phyloP scores from a whole-genome alignment of 441 rosid genomes.

The Capsella rubella region DNA sequence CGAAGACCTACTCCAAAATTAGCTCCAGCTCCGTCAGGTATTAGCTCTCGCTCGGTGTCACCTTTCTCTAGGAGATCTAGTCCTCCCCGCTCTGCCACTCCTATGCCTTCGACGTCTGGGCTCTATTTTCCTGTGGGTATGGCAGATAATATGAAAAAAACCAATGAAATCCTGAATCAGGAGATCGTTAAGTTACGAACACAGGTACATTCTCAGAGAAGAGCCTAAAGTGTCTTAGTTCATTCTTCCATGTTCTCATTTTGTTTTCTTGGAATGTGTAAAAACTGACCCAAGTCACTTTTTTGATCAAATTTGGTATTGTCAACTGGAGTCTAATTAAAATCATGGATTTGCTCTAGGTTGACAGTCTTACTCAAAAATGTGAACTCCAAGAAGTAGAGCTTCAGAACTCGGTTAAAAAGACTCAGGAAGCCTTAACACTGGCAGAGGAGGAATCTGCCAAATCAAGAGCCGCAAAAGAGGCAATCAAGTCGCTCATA shows the following conservation, averaged over 20 bases:
- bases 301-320: neutral
- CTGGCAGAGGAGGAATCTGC: conserved; percentile 89
- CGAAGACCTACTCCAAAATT: conserved; percentile 77
- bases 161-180: conserved; percentile 89
- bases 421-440: conserved; percentile 82
- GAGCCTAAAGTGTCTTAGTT: conserved; percentile 13
- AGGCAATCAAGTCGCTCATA: conserved; percentile 90
- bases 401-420: conserved; percentile 83
- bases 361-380: conserved; percentile 79
- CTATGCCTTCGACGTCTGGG: conserved; percentile 91
- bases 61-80: conserved; percentile 97
- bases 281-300: neutral
- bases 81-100: conserved; percentile 96
- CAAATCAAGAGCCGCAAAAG: conserved; percentile 93
- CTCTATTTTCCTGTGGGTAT: conserved; percentile 89
- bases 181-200: conserved; percentile 83
- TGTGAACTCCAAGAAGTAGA: conserved; percentile 88
- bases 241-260: neutral
- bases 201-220: conserved; percentile 60
- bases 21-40: conserved; percentile 73
- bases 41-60: conserved; percentile 93
- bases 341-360: conserved; percentile 59
- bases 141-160: conserved; percentile 88
- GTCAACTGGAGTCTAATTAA: conserved; percentile 11
- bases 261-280: too few relatives aligned